A percentile compares a stretch with the other conserved stretches of the same genome.
phyloP scores from a whole-genome alignment of 2,329 filamentous ascomycete species.

The Fusarium secorum region DNA sequence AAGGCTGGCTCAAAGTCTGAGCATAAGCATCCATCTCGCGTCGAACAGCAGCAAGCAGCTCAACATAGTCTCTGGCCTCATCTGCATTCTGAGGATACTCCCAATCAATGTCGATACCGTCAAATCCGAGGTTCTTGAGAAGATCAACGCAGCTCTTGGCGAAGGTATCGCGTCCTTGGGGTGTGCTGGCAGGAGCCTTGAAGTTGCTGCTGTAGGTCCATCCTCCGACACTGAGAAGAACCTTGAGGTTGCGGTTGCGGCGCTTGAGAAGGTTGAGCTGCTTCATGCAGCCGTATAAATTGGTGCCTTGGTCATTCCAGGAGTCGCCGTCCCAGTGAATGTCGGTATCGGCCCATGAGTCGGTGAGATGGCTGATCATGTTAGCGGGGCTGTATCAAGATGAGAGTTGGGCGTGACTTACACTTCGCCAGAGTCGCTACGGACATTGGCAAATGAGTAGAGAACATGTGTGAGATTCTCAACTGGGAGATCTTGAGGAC shows the following conservation, averaged over 20 bases:
- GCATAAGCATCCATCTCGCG: slow-evolving; percentile 66
- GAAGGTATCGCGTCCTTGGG: slow-evolving; percentile 73
- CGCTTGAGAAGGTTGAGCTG: slow-evolving; percentile 87
- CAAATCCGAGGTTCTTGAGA: slow-evolving; percentile 82
- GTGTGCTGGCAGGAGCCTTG: slow-evolving; percentile 74
- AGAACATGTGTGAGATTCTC: slow-evolving; percentile 88
- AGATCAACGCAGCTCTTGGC: slow-evolving; percentile 77
- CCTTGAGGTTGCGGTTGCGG: slow-evolving; percentile 81
- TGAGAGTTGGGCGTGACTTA: slow-evolving; percentile 46
- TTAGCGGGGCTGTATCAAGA: background rate
- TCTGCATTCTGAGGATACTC: slow-evolving; percentile 66
- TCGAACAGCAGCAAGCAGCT: slow-evolving; percentile 65
- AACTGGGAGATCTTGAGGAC: slow-evolving; percentile 82
- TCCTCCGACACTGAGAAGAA: slow-evolving; percentile 86
- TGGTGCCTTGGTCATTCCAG: slow-evolving; percentile 76
- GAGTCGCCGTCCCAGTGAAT: slow-evolving; percentile 76
- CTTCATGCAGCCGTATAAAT: slow-evolving; percentile 89
- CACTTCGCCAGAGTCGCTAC: slow-evolving; percentile 81
- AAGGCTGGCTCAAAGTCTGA: slow-evolving; percentile 49
- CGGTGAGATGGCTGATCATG: slow-evolving; percentile 60
- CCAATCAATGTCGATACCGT: slow-evolving; percentile 75
- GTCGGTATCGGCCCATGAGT: slow-evolving; percentile 72
- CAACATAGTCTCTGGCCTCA: slow-evolving; percentile 66
- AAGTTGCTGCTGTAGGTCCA: slow-evolving; percentile 94
- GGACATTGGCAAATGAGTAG: slow-evolving; percentile 90